These are phyloP conservation scores for Schizochytrium sp. DNA, from an alignment of 108 stramenopile genomes.

Conservation along the genomic window DNA sequence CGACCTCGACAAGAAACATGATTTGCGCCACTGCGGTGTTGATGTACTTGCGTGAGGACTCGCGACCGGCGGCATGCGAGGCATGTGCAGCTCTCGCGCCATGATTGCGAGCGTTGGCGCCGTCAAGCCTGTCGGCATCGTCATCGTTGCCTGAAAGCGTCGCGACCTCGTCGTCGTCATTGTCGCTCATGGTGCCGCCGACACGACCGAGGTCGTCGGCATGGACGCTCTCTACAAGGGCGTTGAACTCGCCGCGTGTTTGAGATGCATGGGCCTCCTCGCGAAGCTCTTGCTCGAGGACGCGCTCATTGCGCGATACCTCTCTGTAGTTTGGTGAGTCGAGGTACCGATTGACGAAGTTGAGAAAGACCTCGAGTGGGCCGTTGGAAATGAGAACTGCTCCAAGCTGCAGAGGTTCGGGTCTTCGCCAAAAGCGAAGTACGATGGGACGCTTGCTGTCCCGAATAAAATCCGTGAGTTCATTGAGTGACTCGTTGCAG, in stretches of 20 bases:
- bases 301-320: background rate
- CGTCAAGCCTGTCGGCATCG: background rate
- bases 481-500: background rate
- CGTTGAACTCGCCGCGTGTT: background rate
- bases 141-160: background rate
- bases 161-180: background rate
- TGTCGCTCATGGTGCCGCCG: background rate
- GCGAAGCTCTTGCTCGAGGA: background rate
- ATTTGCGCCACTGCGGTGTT: conserved; percentile 2
- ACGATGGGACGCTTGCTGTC: background rate
- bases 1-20: conserved; percentile 3
- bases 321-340: background rate
- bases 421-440: background rate
- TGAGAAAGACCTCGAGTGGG: background rate
- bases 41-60: background rate
- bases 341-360: background rate
- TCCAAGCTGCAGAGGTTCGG: background rate
- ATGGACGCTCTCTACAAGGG: background rate
- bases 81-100: too few relatives aligned
- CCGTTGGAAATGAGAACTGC: background rate
- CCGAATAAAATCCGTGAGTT: background rate
- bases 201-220: background rate
- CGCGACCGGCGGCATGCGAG: too few relatives aligned
- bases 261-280: background rate
- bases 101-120: too few relatives aligned